Conservation (phyloP, 495 filamentous ascomycete genomes). For the Penicillium alfredii region DNA sequence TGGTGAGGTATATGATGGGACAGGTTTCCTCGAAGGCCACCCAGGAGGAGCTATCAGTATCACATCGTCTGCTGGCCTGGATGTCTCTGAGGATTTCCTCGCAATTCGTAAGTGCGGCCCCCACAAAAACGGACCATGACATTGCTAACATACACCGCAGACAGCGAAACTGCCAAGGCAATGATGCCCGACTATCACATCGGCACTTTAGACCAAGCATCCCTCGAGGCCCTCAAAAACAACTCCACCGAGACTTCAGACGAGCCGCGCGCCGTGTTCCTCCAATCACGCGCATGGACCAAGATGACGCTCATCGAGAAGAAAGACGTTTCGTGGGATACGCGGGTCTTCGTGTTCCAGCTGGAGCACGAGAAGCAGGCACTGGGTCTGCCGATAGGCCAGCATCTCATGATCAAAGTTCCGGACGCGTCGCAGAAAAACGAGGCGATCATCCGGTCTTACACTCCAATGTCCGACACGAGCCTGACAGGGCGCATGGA, state of each 20-base stretch:
- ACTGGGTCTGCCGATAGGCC: conserved; percentile 77
- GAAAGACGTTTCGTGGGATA: conserved; percentile 68
- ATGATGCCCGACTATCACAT: conserved; percentile 93
- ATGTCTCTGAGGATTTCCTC: conserved; percentile 90
- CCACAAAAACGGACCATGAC: not conserved
- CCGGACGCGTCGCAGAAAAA: conserved; percentile 55
- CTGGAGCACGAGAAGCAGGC: conserved; percentile 67
- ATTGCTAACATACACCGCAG: conserved; percentile 37
- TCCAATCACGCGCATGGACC: conserved; percentile 66
- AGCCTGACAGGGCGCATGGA: conserved; percentile 57
- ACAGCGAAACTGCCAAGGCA: conserved; percentile 83
- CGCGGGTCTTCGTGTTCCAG: conserved; percentile 74
- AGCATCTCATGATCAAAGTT: conserved; percentile 85
- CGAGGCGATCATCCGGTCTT: conserved; percentile 75
- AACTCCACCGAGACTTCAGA: conserved; percentile 17
- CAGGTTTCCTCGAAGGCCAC: conserved; percentile 74
- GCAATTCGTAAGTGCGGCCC: conserved; percentile 69
- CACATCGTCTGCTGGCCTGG: conserved; percentile 72
- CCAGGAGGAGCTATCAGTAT: conserved; percentile 90
- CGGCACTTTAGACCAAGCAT: conserved; percentile 61
- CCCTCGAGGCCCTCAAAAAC: conserved; percentile 45
- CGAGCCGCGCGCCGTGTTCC: conserved; percentile 54
- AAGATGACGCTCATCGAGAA: conserved; percentile 62
- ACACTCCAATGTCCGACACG: conserved; percentile 77
- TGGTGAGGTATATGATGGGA: conserved; percentile 90